Base-by-base conservation (phyloP, 2,329 filamentous ascomycete species). In the Epichloe typhina region DNA sequence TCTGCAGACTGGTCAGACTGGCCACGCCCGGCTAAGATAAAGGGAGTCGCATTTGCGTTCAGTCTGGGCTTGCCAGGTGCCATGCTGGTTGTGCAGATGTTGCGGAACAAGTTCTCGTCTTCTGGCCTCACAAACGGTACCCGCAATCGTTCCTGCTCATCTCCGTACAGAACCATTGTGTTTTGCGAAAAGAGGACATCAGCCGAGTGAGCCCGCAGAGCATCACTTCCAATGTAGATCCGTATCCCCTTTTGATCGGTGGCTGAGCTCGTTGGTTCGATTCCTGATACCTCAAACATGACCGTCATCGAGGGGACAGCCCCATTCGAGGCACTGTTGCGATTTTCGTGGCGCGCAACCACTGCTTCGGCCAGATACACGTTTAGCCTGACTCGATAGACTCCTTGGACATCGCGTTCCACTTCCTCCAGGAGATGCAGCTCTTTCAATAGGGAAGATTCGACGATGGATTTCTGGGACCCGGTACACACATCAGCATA, bases 401-500 rank as follows among this genome's bases (percentile, higher is more conserved):
- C 66, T 17, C 82, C 85, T 53, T 86, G 81, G 21, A 82, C 73
- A 52, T 82, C 77, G 40, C 80, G 75, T 53, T 80, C 76, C 15
- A 91, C 71, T 43, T 83, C 77, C 54, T 83, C 79, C 55, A 77
- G 66, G 36, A 95, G 72, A 35, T 83, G 84, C 26, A 96, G 77
- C 50, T 86, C 84, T 56, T 80, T 80, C 47, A 96, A 71, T 49
- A 96, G 75, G 5, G 81, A 79, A 58, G 79, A 76, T 51, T 93
- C 85, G 44, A 98, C 70, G n/a, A 81, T 82, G 1, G 93, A 97
- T 58, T 82, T 84, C 65, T 90, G 89, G 5, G 93, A 95, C 2
- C 91, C 93, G 2, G 88, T 91, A 66, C 93, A 97, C 2, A 97
- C 75, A 36, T 89, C 90, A 37, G 90, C 93, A 63, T 97, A 97